These are phyloP conservation scores for Pelargonium fulgidum DNA, from an alignment of 441 rosid genomes.

Conservation along the genomic window DNA sequence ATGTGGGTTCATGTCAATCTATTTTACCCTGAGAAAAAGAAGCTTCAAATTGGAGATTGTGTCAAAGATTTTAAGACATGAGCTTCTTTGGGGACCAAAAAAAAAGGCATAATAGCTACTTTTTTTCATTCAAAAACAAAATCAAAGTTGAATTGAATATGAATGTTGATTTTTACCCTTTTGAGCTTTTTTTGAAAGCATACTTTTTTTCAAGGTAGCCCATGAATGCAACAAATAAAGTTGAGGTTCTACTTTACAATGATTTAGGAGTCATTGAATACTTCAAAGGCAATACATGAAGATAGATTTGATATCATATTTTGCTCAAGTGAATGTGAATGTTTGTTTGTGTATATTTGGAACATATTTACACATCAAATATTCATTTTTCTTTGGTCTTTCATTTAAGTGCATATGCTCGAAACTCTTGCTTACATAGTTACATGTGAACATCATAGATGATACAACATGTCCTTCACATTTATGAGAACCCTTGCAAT, in stretches of 20 bases:
- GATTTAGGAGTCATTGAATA: not conserved
- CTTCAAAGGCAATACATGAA: not conserved
- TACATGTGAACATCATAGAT: too few species aligned
- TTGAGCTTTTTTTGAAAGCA: not conserved
- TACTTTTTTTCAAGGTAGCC: not conserved
- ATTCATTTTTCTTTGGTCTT: too few species aligned
- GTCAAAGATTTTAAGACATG: not conserved
- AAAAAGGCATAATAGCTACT: not conserved
- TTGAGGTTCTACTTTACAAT: not conserved
- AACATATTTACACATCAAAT: too few species aligned
- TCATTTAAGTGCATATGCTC: too few species aligned
- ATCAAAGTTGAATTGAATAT: not conserved
- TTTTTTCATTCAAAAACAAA: slow-evolving; percentile 1
- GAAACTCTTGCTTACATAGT: too few species aligned
- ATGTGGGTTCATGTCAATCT: not conserved
- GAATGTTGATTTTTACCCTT: too few species aligned
- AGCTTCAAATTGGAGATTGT: not conserved
- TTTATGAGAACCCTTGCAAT: too few species aligned
- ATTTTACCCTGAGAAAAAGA: not conserved
- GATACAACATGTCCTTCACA: too few species aligned
- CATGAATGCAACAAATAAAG: slow-evolving; percentile 1
- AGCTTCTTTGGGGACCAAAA: not conserved
- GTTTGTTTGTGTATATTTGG: too few species aligned
- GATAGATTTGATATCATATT: not conserved
- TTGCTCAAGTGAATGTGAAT: too few species aligned